These are phyloP conservation scores for Xylaria sp. DNA, from an alignment of 2,329 filamentous ascomycete genomes.

Conservation along the genomic window DNA sequence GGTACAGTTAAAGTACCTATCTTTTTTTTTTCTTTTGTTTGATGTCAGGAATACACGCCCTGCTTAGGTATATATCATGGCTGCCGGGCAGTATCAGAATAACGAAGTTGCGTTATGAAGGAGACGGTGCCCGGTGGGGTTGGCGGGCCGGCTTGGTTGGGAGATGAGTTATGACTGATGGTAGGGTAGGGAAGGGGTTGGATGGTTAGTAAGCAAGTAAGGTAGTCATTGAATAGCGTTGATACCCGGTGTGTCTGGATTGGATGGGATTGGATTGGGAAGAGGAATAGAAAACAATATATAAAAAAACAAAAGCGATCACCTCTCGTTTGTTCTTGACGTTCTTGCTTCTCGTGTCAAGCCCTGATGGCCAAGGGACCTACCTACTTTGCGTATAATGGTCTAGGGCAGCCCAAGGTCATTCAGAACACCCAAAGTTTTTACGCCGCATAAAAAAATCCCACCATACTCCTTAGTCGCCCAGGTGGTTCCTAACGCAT, in stretches of 20 bases:
- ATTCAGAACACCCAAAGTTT: too few species aligned
- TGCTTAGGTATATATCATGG: neutral
- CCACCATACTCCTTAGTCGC: too few species aligned
- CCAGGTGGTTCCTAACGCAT: too few species aligned
- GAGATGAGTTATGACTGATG: too few species aligned
- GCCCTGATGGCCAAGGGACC: too few species aligned
- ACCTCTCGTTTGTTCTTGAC: neutral
- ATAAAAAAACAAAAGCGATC: neutral
- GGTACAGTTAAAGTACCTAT: too few species aligned
- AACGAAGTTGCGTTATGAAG: constrained; percentile 12
- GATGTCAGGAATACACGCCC: neutral
- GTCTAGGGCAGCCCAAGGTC: too few species aligned
- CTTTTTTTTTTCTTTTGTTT: constrained; percentile 16
- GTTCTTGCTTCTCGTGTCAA: too few species aligned
- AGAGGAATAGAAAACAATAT: neutral
- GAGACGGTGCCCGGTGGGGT: constrained; percentile 7
- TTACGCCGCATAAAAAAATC: too few species aligned
- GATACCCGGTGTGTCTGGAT: constrained; percentile 21
- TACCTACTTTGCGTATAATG: too few species aligned
- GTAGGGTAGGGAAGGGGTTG: neutral
- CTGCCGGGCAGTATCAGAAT: constrained; percentile 4
- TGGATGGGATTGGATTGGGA: too few species aligned
- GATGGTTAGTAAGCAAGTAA: neutral
- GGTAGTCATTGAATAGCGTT: constrained; percentile 17
- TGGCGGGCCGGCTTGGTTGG: too few species aligned